Base-by-base conservation (phyloP, 2,329 filamentous ascomycete species). In the Fusarium ambrosium region DNA sequence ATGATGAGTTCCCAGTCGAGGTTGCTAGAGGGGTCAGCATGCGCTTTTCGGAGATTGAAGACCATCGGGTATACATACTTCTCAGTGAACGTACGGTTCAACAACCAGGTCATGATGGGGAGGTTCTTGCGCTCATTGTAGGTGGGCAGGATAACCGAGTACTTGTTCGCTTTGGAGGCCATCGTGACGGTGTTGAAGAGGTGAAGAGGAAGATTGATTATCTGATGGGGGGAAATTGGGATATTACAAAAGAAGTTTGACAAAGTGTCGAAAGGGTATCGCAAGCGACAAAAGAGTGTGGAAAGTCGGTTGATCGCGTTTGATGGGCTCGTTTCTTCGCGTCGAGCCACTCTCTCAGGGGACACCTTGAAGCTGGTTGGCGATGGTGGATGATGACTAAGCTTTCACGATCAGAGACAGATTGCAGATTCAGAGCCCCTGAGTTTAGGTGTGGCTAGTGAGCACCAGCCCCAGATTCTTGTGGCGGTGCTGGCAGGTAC, bases 61-160 rank as follows among this genome's bases (percentile, higher is more conserved):
- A 3, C 7, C 11, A 5, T 1, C 1, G 14, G 9, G 2, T 20
- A 10, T 37, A 53, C 58, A n/a, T 88, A 98, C 96, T 93, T 89
- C 84, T 97, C 91, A 62, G 92, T 94, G 84, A 98, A 98, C 73
- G 93, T 98, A 84, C 92, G 93, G 87, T 97, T 94, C 77, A 99
- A 90, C 84, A 99, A 88, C 94, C 95, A 98, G 81, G 93, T 91
- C 82, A 98, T 95, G 83, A 99, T 97, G 80, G 97, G 97, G 77
- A 99, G 91, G 87, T 99, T 99, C 84, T 92, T 92, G 82, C 97
- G 94, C 90, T 99, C 97, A 85, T 99, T 98, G 91, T 98, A 99
- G 72, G 97, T 99, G 68, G 97, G 97, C 76, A 99, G 91, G 82
- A 99, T 96, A 82, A 99, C 93, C 77, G 96, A 98, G 90, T 98